A percentile compares a stretch with the other conserved stretches of the same genome.
phyloP scores from a whole-genome alignment of 2,329 filamentous ascomycete species.

The Cordyceps cicadae region DNA sequence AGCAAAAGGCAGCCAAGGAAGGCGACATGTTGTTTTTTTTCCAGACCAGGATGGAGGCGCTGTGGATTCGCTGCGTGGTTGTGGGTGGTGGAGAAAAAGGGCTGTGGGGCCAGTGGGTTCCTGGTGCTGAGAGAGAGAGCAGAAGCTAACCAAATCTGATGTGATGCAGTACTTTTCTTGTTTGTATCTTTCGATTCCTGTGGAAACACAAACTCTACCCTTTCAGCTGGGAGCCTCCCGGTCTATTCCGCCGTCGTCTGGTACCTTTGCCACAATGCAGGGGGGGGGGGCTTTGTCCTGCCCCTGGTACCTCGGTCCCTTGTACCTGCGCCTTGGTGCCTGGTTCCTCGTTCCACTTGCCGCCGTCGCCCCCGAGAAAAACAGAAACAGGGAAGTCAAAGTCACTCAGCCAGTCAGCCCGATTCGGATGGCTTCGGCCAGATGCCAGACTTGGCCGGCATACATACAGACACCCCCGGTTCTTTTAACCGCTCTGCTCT shows the following conservation, averaged over 20 bases:
- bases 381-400: background rate
- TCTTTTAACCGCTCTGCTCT: background rate
- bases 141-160: background rate
- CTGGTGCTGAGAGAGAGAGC: background rate
- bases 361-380: background rate
- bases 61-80: background rate
- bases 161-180: background rate
- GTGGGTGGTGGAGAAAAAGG: background rate
- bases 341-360: conserved; percentile 2
- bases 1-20: too few species aligned
- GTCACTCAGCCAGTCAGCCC: background rate
- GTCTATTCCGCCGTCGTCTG: background rate
- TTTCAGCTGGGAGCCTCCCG: background rate
- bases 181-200: background rate
- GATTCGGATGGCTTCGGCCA: conserved; percentile 3
- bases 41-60: background rate
- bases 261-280: background rate
- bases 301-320: background rate
- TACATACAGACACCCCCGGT: background rate
- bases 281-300: background rate
- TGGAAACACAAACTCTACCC: background rate
- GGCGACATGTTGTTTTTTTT: background rate
- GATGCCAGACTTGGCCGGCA: background rate
- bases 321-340: background rate
- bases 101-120: background rate